A percentile compares a stretch with the other conserved stretches of the same genome.
These are phyloP conservation scores for Aspergillus haitiensis DNA, from an alignment of 495 filamentous ascomycete genomes.

Conservation along the genomic window DNA sequence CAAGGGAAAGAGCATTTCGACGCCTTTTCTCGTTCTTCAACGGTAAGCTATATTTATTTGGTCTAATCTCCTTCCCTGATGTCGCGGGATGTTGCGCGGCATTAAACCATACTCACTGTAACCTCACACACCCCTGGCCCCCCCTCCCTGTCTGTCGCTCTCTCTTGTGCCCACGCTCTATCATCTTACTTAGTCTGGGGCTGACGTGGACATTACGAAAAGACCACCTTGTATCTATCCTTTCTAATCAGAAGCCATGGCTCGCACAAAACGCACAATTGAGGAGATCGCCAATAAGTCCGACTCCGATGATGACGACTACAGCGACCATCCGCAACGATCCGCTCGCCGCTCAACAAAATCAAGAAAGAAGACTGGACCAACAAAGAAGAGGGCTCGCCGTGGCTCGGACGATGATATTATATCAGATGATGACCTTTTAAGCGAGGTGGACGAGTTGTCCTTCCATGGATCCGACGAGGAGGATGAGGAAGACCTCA, in stretches of 20 bases:
- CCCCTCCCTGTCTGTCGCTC: neutral
- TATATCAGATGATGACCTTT: constrained; percentile 67
- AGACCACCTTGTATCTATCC: constrained; percentile 18
- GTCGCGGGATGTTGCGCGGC: neutral
- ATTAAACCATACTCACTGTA: neutral
- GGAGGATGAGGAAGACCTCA: constrained; percentile 59
- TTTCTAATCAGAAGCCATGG: constrained; percentile 39
- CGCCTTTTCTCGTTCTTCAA: neutral
- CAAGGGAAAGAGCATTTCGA: constrained; percentile 6
- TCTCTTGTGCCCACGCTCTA: neutral
- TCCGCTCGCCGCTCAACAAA: constrained; percentile 39
- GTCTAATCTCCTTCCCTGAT: neutral
- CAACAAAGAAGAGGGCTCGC: constrained; percentile 51
- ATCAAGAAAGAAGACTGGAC: constrained; percentile 44
- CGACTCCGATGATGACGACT: constrained; percentile 81
- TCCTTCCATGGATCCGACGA: constrained; percentile 59
- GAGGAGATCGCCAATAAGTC: constrained; percentile 79
- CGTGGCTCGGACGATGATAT: constrained; percentile 62
- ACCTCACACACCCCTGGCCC: neutral
- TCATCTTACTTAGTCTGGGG: neutral
- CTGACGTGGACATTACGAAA: constrained; percentile 20
- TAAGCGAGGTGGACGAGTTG: constrained; percentile 60
- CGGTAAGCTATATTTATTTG: constrained; percentile 5
- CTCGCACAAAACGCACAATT: constrained; percentile 64
- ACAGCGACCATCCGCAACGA: constrained; percentile 47